phyloP scores from a whole-genome alignment of 257 asterid genomes.

The Solanum paucissectum region DNA sequence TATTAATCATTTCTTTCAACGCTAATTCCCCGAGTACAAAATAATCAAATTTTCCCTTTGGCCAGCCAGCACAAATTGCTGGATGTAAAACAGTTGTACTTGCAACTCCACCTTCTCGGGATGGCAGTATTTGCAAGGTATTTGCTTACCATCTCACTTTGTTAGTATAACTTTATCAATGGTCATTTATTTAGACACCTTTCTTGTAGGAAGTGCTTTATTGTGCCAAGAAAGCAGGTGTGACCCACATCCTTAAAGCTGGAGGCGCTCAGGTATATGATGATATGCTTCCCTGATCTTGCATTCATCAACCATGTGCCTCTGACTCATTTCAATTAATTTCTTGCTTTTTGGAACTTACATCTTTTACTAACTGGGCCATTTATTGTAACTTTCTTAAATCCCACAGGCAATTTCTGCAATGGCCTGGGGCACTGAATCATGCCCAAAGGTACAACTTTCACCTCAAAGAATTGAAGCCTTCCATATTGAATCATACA shows the following conservation, averaged over 20 bases:
- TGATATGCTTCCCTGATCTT: neutral
- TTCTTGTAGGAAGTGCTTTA: slow-evolving; percentile 72
- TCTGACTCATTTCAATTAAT: neutral
- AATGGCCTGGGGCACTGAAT: slow-evolving; percentile 98
- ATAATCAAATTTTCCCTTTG: slow-evolving; percentile 11
- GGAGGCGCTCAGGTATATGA: slow-evolving; percentile 94
- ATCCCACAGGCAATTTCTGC: slow-evolving; percentile 81
- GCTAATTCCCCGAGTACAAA: neutral
- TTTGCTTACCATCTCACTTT: neutral
- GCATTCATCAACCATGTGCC: neutral
- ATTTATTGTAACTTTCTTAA: neutral
- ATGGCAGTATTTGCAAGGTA: slow-evolving; percentile 93
- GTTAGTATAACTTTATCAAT: neutral
- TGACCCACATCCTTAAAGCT: slow-evolving; percentile 94
- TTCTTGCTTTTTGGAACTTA: neutral
- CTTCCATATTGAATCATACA: neutral
- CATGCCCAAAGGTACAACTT: slow-evolving; percentile 84
- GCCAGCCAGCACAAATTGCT: slow-evolving; percentile 97
- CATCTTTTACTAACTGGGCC: neutral
- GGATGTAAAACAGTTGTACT: slow-evolving; percentile 96
- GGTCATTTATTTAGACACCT: neutral
- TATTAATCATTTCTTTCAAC: neutral
- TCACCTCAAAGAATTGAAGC: neutral
- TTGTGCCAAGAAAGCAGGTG: slow-evolving; percentile 98
- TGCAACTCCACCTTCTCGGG: slow-evolving; percentile 91